Percentiles rank a stretch among this genome's conserved stretches.
Evolutionary conservation across 257 asterid species (phyloP).

Genomic region (Phtheirospermum japonicum): DNA sequence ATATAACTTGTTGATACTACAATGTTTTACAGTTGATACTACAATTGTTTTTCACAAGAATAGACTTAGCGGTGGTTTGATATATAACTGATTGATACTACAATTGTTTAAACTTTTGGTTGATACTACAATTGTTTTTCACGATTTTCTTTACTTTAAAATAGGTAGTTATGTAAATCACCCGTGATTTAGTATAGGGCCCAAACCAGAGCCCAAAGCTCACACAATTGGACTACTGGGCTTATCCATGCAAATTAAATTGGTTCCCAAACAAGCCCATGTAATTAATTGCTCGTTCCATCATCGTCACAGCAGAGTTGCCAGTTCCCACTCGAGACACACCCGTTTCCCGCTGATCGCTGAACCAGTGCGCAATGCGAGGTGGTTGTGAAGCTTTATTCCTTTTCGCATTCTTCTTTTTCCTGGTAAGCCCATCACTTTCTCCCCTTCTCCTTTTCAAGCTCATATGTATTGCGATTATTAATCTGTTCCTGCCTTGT

Average conservation of each 20-base stretch:
- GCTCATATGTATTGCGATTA: not conserved
- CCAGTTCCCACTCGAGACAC: not conserved
- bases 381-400: slow-evolving; percentile 16
- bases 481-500: not conserved
- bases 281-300: no score
- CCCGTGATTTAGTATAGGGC: not conserved
- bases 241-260: not conserved
- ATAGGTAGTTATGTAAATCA: no score
- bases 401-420: slow-evolving; percentile 25
- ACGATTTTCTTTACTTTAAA: no score
- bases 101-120: no score
- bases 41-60: no score
- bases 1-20: no score
- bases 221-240: not conserved
- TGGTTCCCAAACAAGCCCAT: not conserved
- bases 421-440: slow-evolving; percentile 28
- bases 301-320: not conserved
- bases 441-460: not conserved
- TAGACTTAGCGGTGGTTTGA: no score
- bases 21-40: no score
- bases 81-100: no score
- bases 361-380: slow-evolving; percentile 20
- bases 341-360: slow-evolving; percentile 16
- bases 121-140: no score
- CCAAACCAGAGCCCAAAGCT: no score